Percentiles rank a stretch among this genome's conserved stretches.
These are phyloP conservation scores for Zymoseptoria ardabiliae DNA, from an alignment of 2,329 filamentous ascomycete genomes.

Conservation along the genomic window DNA sequence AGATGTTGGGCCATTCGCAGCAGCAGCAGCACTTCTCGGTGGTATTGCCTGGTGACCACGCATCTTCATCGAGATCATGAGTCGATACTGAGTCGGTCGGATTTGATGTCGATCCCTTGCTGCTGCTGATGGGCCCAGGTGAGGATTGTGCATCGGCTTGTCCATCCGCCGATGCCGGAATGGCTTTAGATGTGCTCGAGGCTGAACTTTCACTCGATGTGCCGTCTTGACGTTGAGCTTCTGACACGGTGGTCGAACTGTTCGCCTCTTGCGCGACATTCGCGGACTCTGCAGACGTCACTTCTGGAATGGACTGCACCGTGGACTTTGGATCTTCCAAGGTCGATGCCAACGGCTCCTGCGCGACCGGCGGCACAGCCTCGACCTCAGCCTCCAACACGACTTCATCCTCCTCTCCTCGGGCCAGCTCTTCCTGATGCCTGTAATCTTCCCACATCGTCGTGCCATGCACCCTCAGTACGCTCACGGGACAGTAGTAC, in stretches of 20 bases:
- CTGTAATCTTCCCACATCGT: conserved; percentile 92
- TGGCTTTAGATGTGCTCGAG: neutral
- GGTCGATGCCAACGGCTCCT: conserved; percentile 10
- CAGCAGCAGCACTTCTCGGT: neutral
- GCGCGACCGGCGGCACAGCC: conserved; percentile 9
- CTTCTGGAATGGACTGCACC: conserved; percentile 4
- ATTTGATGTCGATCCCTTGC: neutral
- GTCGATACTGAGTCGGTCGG: neutral
- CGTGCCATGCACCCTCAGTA: conserved; percentile 85
- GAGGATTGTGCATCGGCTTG: neutral
- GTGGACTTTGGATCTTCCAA: conserved; percentile 7
- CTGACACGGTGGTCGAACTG: neutral
- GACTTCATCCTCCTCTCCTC: conserved; percentile 42
- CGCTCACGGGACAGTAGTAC: conserved; percentile 88
- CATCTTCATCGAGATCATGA: neutral
- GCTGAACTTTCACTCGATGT: neutral
- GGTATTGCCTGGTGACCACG: neutral
- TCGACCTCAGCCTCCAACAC: conserved; percentile 11
- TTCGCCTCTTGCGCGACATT: neutral
- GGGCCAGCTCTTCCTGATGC: conserved; percentile 66
- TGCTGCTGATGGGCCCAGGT: neutral
- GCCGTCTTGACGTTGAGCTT: neutral
- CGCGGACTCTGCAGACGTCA: neutral
- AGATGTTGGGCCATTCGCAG: neutral
- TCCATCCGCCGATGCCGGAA: neutral